Evolutionary conservation across 371 early-diverging fungal species (phyloP).

Genomic region (Lichtheimia hyalospora): DNA sequence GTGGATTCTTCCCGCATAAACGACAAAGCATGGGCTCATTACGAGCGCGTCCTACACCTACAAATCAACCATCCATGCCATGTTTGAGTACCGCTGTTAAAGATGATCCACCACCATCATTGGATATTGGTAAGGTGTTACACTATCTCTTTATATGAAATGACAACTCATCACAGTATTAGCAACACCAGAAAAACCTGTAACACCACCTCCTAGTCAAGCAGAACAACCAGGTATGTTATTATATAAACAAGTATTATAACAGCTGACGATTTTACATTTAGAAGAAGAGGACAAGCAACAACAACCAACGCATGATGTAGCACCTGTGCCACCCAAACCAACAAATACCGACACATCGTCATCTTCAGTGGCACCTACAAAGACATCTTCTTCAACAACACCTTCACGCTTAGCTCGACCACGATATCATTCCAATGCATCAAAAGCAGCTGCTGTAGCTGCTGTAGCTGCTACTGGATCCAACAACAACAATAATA

Average conservation of each 20-base stretch:
- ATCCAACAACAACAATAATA: not conserved
- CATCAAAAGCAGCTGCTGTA: slow-evolving; percentile 5
- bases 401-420: not conserved
- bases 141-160: too few species aligned
- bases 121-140: too few species aligned
- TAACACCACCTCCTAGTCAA: too few species aligned
- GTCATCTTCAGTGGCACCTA: not conserved
- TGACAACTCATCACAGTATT: too few species aligned
- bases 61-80: not conserved
- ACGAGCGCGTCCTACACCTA: slow-evolving; percentile 6
- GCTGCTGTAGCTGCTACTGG: not conserved
- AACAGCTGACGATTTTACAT: too few species aligned
- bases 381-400: slow-evolving; percentile 1
- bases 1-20: slow-evolving; percentile 18
- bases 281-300: not conserved
- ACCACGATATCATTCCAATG: slow-evolving; percentile 4
- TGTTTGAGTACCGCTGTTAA: not conserved
- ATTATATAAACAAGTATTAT: too few species aligned
- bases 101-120: too few species aligned
- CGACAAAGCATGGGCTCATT: slow-evolving; percentile 13
- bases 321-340: not conserved
- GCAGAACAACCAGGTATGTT: too few species aligned
- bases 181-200: too few species aligned
- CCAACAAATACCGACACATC: slow-evolving; percentile 1
- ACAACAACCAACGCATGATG: not conserved